These are phyloP conservation scores for Dactylellina sp. DNA, from an alignment of 2,329 filamentous ascomycete species.

Conservation along the genomic window DNA sequence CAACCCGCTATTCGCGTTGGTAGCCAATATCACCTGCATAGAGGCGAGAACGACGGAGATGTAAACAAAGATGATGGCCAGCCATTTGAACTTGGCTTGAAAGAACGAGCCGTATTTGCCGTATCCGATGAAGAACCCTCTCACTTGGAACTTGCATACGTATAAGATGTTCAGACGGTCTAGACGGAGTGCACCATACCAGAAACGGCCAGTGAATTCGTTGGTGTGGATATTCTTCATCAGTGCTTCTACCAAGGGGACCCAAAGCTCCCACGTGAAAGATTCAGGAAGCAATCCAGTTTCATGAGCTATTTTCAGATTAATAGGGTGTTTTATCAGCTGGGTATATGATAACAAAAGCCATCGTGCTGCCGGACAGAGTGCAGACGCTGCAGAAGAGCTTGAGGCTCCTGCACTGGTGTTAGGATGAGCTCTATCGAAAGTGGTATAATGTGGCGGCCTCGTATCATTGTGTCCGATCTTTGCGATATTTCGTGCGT, in stretches of 20 bases:
- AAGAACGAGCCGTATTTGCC: constrained; percentile 24
- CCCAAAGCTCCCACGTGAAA: constrained; percentile 7
- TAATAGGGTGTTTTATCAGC: constrained; percentile 62
- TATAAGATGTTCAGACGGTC: constrained; percentile 19
- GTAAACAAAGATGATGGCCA: constrained; percentile 10
- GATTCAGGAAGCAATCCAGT: constrained; percentile 59
- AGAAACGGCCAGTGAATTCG: constrained; percentile 18
- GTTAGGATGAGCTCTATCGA: too few species aligned
- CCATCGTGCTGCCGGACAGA: constrained; percentile 60
- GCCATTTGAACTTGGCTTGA: constrained; percentile 17
- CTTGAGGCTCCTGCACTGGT: too few species aligned
- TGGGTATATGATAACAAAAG: constrained; percentile 62
- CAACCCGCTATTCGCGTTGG: background rate
- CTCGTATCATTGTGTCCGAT: too few species aligned
- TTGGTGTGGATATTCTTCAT: background rate
- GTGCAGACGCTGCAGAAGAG: too few species aligned
- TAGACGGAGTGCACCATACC: constrained; percentile 12
- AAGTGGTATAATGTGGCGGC: too few species aligned
- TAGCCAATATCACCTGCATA: constrained; percentile 14
- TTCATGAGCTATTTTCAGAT: constrained; percentile 63
- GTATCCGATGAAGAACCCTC: constrained; percentile 12
- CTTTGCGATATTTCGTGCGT: constrained; percentile 38
- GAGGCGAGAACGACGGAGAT: constrained; percentile 8
- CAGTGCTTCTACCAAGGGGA: background rate
- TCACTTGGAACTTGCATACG: background rate